Percentiles rank a stretch among this genome's conserved stretches.
phyloP scores from a whole-genome alignment of 2,329 filamentous ascomycete species.

The Colletotrichum sp. region DNA sequence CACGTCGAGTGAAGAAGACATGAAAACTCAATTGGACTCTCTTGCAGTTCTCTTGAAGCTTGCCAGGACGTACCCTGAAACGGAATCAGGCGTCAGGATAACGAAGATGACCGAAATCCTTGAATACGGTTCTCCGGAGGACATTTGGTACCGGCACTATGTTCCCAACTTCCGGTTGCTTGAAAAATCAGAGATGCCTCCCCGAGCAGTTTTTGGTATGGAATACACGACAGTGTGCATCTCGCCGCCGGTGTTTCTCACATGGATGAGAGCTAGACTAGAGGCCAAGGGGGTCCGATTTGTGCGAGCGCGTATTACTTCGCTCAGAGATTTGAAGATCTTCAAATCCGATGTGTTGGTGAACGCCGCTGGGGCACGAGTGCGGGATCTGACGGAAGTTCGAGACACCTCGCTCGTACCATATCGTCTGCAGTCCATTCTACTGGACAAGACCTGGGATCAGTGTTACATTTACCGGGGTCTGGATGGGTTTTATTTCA shows the following conservation, averaged over 20 bases:
- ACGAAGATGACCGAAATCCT: neutral
- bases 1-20: neutral
- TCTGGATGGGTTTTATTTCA: neutral
- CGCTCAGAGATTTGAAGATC: neutral
- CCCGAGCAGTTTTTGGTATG: neutral
- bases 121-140: neutral
- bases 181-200: neutral
- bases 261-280: neutral
- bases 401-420: neutral
- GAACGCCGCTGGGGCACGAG: neutral
- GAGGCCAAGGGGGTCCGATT: neutral
- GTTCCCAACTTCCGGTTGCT: neutral
- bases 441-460: neutral
- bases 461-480: neutral
- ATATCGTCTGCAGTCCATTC: neutral
- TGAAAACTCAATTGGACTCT: neutral
- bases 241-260: neutral
- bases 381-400: neutral
- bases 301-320: neutral
- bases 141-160: neutral
- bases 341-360: neutral
- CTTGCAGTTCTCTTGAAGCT: neutral
- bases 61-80: neutral
- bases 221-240: neutral
- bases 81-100: neutral